Evolutionary conservation across 805 yeast genomes (phyloP).

Genomic region (Zygoascus flipseniorum): DNA sequence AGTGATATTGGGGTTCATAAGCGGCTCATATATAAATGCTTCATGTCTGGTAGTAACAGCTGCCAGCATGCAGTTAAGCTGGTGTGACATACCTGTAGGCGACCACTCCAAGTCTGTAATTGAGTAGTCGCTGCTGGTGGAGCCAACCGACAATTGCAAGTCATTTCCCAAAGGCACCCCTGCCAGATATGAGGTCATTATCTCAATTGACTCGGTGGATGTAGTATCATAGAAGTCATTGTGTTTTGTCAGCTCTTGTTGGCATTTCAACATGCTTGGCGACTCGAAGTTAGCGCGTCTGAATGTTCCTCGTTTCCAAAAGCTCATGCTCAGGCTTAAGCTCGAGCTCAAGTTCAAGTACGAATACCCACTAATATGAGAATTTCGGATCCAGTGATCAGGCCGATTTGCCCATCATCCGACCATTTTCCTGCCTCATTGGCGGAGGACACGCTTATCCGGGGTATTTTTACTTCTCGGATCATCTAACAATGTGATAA

Average conservation of each 20-base stretch:
- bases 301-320: not conserved
- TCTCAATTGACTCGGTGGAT: slow-evolving; percentile 9
- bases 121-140: slow-evolving; percentile 7
- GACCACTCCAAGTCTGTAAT: slow-evolving; percentile 18
- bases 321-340: not conserved
- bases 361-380: slow-evolving; percentile 11
- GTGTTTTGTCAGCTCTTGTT: not conserved
- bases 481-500: not conserved
- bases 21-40: slow-evolving; percentile 10
- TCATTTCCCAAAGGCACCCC: slow-evolving; percentile 4
- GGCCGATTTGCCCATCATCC: slow-evolving; percentile 16
- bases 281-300: not conserved
- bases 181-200: not conserved
- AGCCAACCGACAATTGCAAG: slow-evolving; percentile 9
- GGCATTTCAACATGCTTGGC: not conserved
- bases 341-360: not conserved
- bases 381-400: slow-evolving; percentile 8
- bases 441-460: slow-evolving; percentile 3
- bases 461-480: slow-evolving; percentile 6
- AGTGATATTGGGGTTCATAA: slow-evolving; percentile 7
- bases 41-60: slow-evolving; percentile 12
- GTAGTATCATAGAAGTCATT: slow-evolving; percentile 8
- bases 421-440: slow-evolving; percentile 19
- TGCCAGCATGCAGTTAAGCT: slow-evolving; percentile 9
- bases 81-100: slow-evolving; percentile 14